Conservation (phyloP, 176 grass and related monocot species). For the Oryza nivara region DNA sequence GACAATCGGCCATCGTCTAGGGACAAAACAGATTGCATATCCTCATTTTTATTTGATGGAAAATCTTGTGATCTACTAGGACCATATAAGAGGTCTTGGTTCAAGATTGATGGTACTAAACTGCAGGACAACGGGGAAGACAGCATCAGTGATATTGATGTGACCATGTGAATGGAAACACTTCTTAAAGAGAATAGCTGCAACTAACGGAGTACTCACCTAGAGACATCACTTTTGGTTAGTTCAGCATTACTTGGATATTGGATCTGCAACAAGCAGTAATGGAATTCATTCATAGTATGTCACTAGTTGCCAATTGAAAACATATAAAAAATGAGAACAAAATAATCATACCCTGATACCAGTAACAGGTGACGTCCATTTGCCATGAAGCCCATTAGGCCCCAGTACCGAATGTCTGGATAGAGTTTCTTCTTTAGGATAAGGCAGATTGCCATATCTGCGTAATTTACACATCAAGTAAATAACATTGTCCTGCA, state of each 20-base stretch:
- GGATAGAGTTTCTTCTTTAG: constrained; percentile 91
- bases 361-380: constrained; percentile 61
- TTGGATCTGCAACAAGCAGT: constrained; percentile 68
- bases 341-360: constrained; percentile 74
- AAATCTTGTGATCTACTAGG: constrained; percentile 44
- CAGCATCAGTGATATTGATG: constrained; percentile 17
- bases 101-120: constrained; percentile 65
- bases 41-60: constrained; percentile 52
- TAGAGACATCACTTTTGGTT: constrained; percentile 63
- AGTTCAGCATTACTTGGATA: constrained; percentile 80
- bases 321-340: constrained; percentile 30
- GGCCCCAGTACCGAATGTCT: constrained; percentile 93
- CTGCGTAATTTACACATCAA: constrained; percentile 58
- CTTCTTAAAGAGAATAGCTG: constrained; percentile 29
- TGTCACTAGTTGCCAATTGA: constrained; percentile 28
- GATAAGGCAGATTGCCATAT: constrained; percentile 64
- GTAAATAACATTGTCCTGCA: background rate
- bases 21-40: constrained; percentile 83
- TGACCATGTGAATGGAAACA: background rate
- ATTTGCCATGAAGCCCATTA: constrained; percentile 73
- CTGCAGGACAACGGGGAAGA: constrained; percentile 38
- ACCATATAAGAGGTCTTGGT: constrained; percentile 51
- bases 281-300: constrained; percentile 28
- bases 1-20: constrained; percentile 91
- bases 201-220: constrained; percentile 49